Base-by-base conservation (phyloP, 768 basidiomycete species). In the Tulasnella sp. region DNA sequence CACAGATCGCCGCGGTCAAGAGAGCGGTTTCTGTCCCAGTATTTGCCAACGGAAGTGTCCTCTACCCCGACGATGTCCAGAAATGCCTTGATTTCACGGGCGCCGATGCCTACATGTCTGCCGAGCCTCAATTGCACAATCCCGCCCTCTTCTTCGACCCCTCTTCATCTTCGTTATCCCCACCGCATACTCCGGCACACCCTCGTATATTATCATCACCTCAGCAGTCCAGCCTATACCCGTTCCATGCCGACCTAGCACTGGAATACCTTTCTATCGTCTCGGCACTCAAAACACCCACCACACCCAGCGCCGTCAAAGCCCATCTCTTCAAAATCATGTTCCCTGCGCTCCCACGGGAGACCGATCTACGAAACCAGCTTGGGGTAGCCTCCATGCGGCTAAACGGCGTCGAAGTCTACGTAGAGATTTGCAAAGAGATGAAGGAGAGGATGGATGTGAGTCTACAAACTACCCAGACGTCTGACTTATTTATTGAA, bases 21-120 rank as follows among this genome's bases (percentile, higher is more conserved):
- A 70, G 86, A 64, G 87, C 89, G 0, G 89, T 98, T 38, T 81
- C 80, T 0, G 80, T 99, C 0, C 94, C 93, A 2, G 92, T 99
- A 3, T 89, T 99, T 68, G 93, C 94, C 0, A 99, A 99, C 70
- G 96, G 96, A 27, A 98, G 97, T 69, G 81, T 97, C 60, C 81
- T 97, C 11, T 90, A 84, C 69, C 79, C 85, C 45, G 77, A 81
- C n/a, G 93, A 98, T 70, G 80, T 97, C 49, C 76, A 78, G 52
- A 73, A 75, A 10, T 97, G 92, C 69, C 72, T 99, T 30, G 77
- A 79, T 22, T 79, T 80, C 50, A 99, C 96, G 0, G 90, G 92
- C 12, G 85, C 82, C 4, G 92, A 96, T 66, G 94, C 82, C 0
- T 83, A 98, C 60, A 96, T 97, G 92, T 84, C 82, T 44, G 96